A percentile compares a stretch with the other conserved stretches of the same genome.
Evolutionary conservation across 1,284 basidiomycete genomes (phyloP).

Genomic region (Tylopilus sp.): DNA sequence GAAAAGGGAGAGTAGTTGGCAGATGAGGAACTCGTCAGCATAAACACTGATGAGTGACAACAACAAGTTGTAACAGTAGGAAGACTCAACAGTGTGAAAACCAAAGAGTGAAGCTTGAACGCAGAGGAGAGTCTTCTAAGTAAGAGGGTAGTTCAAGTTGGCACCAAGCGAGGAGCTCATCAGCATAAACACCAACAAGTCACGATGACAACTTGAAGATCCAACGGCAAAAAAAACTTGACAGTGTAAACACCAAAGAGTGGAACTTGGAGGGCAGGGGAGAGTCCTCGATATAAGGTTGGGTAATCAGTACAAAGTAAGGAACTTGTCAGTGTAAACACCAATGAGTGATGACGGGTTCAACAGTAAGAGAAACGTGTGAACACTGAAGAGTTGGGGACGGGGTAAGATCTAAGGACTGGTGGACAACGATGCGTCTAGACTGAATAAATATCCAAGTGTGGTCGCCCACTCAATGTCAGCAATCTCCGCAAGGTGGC

Average conservation of each 20-base stretch:
- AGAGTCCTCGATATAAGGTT: not conserved
- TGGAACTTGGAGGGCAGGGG: not conserved
- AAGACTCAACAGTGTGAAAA: not conserved
- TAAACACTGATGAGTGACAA: not conserved
- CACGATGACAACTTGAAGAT: not conserved
- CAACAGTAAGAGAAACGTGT: not conserved
- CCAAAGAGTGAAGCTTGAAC: not conserved
- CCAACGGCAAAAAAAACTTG: not conserved
- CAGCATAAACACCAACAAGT: not conserved
- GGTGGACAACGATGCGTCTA: not conserved
- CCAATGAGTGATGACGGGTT: not conserved
- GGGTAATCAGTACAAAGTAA: not conserved
- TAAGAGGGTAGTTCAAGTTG: not conserved
- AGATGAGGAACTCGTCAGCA: not conserved
- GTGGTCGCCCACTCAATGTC: not conserved
- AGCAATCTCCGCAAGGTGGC: too few relatives aligned
- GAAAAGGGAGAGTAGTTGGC: not conserved
- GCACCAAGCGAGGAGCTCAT: not conserved
- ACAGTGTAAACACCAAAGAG: not conserved
- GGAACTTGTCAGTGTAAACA: not conserved
- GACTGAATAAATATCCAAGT: too few relatives aligned
- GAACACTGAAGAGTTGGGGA: not conserved
- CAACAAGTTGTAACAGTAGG: not conserved
- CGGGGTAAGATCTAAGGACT: not conserved
- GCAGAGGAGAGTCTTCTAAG: not conserved